phyloP scores from a whole-genome alignment of 2,329 filamentous ascomycete genomes.

The Cytospora piceicola region DNA sequence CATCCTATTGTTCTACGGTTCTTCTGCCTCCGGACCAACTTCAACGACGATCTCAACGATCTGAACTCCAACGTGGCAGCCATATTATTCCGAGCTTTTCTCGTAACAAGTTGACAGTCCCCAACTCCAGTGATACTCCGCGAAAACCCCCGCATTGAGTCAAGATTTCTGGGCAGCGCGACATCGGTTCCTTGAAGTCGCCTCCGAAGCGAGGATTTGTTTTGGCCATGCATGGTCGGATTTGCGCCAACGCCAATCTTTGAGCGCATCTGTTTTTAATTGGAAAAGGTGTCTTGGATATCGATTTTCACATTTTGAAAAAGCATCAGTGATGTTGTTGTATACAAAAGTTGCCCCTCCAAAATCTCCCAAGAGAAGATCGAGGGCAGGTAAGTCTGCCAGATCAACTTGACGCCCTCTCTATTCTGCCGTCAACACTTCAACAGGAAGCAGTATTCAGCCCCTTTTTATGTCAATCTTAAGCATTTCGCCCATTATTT shows the following conservation, averaged over 20 bases:
- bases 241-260: not conserved
- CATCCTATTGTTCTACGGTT: not conserved
- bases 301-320: not conserved
- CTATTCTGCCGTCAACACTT: slow-evolving; percentile 9
- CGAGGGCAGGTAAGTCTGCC: slow-evolving; percentile 58
- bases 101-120: slow-evolving; percentile 4
- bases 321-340: slow-evolving; percentile 52
- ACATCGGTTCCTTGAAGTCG: not conserved
- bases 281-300: not conserved
- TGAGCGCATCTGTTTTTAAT: not conserved
- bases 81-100: slow-evolving; percentile 9
- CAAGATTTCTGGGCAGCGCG: too few relatives aligned
- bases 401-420: slow-evolving; percentile 9
- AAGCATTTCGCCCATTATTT: not conserved
- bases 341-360: slow-evolving; percentile 61
- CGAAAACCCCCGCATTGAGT: slow-evolving; percentile 8
- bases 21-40: not conserved
- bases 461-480: not conserved
- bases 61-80: not conserved
- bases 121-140: slow-evolving; percentile 11
- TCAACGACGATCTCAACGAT: not conserved
- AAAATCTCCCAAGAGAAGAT: slow-evolving; percentile 63
- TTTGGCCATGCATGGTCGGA: not conserved
- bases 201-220: not conserved
- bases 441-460: slow-evolving; percentile 1